Conservation (phyloP, 2,329 filamentous ascomycete genomes). For the Stagonosporopsis chrysanthemi region DNA sequence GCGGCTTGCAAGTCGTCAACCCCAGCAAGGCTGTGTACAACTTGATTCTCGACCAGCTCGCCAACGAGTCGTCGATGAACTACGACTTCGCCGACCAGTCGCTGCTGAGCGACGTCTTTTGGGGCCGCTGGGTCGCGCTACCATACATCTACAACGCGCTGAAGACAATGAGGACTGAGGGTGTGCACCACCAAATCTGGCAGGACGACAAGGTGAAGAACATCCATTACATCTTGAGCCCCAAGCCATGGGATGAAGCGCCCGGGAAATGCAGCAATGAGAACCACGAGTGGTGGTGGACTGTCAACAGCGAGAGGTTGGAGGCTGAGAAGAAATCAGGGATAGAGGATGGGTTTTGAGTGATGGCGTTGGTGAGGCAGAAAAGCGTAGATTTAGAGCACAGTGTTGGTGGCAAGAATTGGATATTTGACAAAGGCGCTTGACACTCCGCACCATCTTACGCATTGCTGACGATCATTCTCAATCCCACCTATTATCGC, state of each 20-base stretch:
- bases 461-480: neutral
- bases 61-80: constrained; percentile 53
- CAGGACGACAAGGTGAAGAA: constrained; percentile 67
- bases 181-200: constrained; percentile 67
- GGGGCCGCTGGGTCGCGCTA: constrained; percentile 64
- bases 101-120: constrained; percentile 64
- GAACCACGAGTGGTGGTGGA: constrained; percentile 66
- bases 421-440: neutral
- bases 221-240: constrained; percentile 67
- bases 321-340: constrained; percentile 57
- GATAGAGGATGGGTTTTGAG: constrained; percentile 61
- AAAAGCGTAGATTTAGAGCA: constrained; percentile 7
- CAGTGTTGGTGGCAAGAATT: constrained; percentile 15
- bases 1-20: constrained; percentile 68
- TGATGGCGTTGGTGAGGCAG: neutral
- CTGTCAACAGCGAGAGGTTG: constrained; percentile 58
- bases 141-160: constrained; percentile 69
- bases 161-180: constrained; percentile 64
- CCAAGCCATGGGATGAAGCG: constrained; percentile 70
- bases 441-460: neutral
- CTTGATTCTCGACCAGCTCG: constrained; percentile 58
- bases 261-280: constrained; percentile 55
- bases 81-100: constrained; percentile 70
- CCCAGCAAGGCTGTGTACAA: constrained; percentile 63
- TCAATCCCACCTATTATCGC: neutral